These are phyloP conservation scores for Ascochyta viciae-villosae DNA, from an alignment of 2,329 filamentous ascomycete genomes.

Conservation along the genomic window DNA sequence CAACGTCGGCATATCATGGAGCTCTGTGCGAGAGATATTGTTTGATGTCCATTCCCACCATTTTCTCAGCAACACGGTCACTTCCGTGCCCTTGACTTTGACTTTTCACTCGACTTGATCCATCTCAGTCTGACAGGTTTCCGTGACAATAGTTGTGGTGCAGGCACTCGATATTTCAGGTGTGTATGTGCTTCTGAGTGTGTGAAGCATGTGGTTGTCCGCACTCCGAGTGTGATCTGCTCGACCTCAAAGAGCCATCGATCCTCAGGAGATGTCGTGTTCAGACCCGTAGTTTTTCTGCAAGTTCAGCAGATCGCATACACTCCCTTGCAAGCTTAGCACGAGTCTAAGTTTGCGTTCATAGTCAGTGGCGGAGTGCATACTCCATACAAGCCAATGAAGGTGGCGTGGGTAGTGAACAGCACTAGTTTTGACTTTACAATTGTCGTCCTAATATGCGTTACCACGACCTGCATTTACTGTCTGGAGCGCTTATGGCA, in stretches of 20 bases:
- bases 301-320: no score
- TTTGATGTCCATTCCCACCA: constrained; percentile 3
- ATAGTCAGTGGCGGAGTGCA: no score
- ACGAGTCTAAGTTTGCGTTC: no score
- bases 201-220: constrained; percentile 1
- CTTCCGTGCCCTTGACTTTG: neutral
- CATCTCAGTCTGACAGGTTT: constrained; percentile 1
- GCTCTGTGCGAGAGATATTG: neutral
- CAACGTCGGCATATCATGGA: neutral
- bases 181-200: constrained; percentile 5
- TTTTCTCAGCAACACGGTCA: neutral
- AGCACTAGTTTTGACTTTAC: no score
- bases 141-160: neutral
- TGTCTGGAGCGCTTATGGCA: no score
- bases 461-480: no score
- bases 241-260: constrained; percentile 5
- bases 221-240: neutral
- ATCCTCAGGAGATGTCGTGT: neutral
- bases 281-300: neutral
- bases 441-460: no score
- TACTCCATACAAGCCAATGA: no score
- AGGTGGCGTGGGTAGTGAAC: no score
- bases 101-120: neutral
- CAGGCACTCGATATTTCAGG: neutral
- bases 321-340: no score